phyloP scores from a whole-genome alignment of 73 alveolate genomes.

The Paramecium caudatum region DNA sequence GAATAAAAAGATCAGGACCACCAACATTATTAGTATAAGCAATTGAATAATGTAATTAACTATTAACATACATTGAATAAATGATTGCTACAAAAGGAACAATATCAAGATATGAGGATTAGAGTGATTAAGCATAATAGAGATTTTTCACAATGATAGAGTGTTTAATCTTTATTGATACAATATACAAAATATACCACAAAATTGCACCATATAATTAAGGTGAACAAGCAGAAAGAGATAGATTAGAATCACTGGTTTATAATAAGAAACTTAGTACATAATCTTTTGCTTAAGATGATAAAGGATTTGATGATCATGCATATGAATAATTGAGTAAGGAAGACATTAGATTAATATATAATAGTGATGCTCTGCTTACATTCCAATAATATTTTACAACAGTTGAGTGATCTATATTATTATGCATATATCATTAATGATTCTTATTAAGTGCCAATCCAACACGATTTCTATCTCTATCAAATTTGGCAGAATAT shows the following conservation, averaged over 20 bases:
- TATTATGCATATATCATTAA: conserved; percentile 5
- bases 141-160: conserved; percentile 3
- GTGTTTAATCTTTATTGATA: conserved; percentile 30
- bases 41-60: conserved; percentile 12
- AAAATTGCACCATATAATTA: not conserved
- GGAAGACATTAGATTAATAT: conserved; percentile 18
- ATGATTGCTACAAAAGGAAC: not conserved
- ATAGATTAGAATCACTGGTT: not conserved
- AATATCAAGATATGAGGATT: conserved; percentile 8
- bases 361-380: conserved; percentile 26
- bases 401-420: conserved; percentile 15
- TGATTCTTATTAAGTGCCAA: conserved; percentile 72
- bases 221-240: conserved; percentile 38
- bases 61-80: not conserved
- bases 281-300: not conserved
- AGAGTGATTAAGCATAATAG: not conserved
- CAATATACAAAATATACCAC: conserved; percentile 22
- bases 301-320: not conserved
- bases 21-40: not conserved
- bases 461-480: conserved; percentile 86
- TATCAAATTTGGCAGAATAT: conserved; percentile 83
- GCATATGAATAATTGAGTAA: conserved; percentile 16
- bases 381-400: conserved; percentile 8
- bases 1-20: not conserved
- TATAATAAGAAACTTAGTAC: not conserved